Evolutionary conservation across 2,329 filamentous ascomycete genomes (phyloP).

Genomic region (Xylaria multiplex): DNA sequence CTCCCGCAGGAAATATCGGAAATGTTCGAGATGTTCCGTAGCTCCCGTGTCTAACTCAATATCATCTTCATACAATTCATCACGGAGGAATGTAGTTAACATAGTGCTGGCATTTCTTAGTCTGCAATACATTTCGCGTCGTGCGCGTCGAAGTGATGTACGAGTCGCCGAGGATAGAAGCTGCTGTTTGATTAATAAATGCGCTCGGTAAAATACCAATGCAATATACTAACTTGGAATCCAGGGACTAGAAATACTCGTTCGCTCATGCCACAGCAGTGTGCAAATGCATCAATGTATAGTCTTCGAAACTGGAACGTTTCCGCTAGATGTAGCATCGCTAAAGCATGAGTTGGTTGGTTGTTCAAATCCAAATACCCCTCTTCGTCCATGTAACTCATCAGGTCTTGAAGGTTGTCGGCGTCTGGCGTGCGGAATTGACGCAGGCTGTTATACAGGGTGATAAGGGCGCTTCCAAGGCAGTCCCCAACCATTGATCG

Average conservation of each 20-base stretch:
- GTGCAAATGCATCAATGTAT: constrained; percentile 78
- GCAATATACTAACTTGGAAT: constrained; percentile 63
- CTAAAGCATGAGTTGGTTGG: constrained; percentile 74
- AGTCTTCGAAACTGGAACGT: constrained; percentile 69
- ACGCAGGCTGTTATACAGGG: constrained; percentile 72
- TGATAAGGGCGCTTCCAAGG: constrained; percentile 71
- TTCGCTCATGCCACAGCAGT: constrained; percentile 82
- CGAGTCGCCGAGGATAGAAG: constrained; percentile 64
- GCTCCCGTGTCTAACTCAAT: constrained; percentile 71
- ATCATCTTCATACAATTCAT: constrained; percentile 73
- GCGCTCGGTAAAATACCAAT: constrained; percentile 2
- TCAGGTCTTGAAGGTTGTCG: constrained; percentile 69
- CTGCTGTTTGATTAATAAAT: constrained; percentile 51
- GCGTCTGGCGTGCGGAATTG: constrained; percentile 65
- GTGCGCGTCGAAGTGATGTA: constrained; percentile 71
- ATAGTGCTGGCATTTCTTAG: constrained; percentile 67
- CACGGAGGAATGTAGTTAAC: constrained; percentile 74
- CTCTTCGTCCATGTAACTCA: constrained; percentile 73
- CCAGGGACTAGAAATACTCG: constrained; percentile 65
- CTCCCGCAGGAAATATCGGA: constrained; percentile 73
- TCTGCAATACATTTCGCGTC: constrained; percentile 71
- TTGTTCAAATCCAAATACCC: constrained; percentile 75
- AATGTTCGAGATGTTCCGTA: constrained; percentile 75
- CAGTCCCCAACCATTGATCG: constrained; percentile 74
- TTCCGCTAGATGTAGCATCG: constrained; percentile 74